Evolutionary conservation across 2,329 filamentous ascomycete species (phyloP).

Genomic region (Metarhizium sp.): DNA sequence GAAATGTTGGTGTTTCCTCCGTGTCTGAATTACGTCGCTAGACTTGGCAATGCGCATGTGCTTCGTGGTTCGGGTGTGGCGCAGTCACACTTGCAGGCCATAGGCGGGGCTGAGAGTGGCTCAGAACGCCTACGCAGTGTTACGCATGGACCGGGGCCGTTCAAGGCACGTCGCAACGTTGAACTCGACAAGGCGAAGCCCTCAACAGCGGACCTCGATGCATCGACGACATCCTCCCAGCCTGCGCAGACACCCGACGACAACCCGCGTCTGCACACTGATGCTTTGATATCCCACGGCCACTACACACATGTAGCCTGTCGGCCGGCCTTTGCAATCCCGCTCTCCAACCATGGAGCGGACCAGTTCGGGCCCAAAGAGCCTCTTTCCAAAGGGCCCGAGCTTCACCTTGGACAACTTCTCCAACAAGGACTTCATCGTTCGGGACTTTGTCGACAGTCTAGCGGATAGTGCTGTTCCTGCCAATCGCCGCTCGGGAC

Average conservation of each 20-base stretch:
- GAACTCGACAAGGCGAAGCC: too few species aligned
- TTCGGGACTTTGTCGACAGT: slow-evolving; percentile 92
- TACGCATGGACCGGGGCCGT: too few species aligned
- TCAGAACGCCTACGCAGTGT: neutral
- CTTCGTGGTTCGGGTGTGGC: slow-evolving; percentile 2
- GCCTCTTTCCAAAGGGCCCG: slow-evolving; percentile 68
- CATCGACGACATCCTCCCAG: neutral
- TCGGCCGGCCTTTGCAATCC: slow-evolving; percentile 10
- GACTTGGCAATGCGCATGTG: neutral
- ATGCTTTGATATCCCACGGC: neutral
- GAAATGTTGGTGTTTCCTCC: neutral
- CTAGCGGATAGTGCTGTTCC: slow-evolving; percentile 79
- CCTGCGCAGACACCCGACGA: neutral
- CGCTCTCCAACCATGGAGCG: slow-evolving; percentile 29
- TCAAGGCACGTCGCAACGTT: neutral
- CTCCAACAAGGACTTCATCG: slow-evolving; percentile 87
- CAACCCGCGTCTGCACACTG: neutral
- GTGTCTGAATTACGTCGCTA: slow-evolving; percentile 4
- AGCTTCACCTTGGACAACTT: slow-evolving; percentile 84
- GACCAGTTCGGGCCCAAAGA: slow-evolving; percentile 37
- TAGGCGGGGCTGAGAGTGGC: neutral
- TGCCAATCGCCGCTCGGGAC: slow-evolving; percentile 68
- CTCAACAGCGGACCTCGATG: too few species aligned
- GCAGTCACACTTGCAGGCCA: neutral
- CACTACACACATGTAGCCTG: slow-evolving; percentile 21